A percentile compares a stretch with the other conserved stretches of the same genome.
These are phyloP conservation scores for Cryphonectria carpinicola DNA, from an alignment of 2,329 filamentous ascomycete genomes.

Conservation along the genomic window DNA sequence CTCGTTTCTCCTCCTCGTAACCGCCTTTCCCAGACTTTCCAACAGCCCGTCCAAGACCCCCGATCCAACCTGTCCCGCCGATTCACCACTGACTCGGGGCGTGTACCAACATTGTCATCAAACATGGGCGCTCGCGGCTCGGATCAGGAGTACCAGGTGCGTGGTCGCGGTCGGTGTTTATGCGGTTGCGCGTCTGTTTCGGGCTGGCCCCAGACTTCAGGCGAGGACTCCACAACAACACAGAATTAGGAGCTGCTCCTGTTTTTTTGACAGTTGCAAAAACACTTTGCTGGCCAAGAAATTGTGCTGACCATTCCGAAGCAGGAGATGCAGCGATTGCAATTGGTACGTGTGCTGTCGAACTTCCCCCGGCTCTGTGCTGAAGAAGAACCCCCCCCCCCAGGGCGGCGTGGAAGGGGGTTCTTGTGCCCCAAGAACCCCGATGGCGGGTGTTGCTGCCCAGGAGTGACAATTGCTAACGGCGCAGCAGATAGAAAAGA, in stretches of 20 bases:
- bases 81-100: conserved; percentile 89
- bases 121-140: conserved; percentile 57
- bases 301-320: conserved; percentile 20
- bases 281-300: not conserved
- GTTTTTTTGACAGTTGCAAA: not conserved
- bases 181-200: conserved; percentile 21
- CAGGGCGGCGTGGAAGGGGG: not conserved
- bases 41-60: conserved; percentile 62
- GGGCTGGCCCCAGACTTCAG: conserved; percentile 22
- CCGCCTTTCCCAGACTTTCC: conserved; percentile 61
- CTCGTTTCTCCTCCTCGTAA: conserved; percentile 77
- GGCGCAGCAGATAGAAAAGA: conserved; percentile 78
- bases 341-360: conserved; percentile 59
- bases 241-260: not conserved
- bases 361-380: not conserved
- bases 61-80: conserved; percentile 82
- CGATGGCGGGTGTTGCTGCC: conserved; percentile 24
- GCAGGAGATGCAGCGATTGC: conserved; percentile 72
- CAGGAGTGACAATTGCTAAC: conserved; percentile 22
- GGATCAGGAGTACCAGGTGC: conserved; percentile 51
- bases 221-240: conserved; percentile 7
- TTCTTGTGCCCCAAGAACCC: conserved; percentile 6
- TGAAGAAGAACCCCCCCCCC: not conserved
- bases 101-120: conserved; percentile 75
- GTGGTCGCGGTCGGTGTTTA: conserved; percentile 19